Base-by-base conservation (phyloP, 768 basidiomycete species). In the Kwoniella dendrophila region DNA sequence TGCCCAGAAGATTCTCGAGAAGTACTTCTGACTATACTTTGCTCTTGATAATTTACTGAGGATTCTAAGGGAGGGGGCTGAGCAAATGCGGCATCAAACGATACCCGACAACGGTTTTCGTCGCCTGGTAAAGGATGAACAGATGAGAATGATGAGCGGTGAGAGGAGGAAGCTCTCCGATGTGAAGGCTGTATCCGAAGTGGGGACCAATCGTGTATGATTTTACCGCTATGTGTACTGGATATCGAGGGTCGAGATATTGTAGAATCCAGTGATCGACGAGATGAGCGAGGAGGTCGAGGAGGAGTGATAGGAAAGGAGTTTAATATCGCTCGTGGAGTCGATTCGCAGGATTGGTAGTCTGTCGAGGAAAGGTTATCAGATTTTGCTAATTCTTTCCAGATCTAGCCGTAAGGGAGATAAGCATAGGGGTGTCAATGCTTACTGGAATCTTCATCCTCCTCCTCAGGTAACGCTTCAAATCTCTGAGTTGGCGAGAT, bases 51-150 rank as follows among this genome's bases (percentile, higher is more conserved):
- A 2, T 7, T 30, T 30, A 10, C 29, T 22, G 48, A 49, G n/a
- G 49, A 52, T 11, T 47, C 59, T 30, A 11, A 43, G 29, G 30
- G 18, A 29, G 52, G 18, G 7, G 59, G 48, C 6, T 49, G 59
- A 2, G 54, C 26, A 24, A 52, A 52, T 7, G 52, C 54, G 10
- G 59, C 59, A 43, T 61, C 59, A 14, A 61, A 52, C 30, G 59
- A 61, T 6, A 61, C 59, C 18, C 59, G 50, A 14, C 48, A 45
- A n/a, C 59, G 51, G 36, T 61, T 44, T 24, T 47, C 40, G 10
- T 55, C 38, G 10, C 27, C 40, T 1, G 44, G 41, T n/a, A 29
- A 41, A 6, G 56, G 43, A 30, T 41, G 43, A 5, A 38, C 47
- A 18, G 29, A 32, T 16, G 56, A 57, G 24, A 16, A 24, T n/a